Percentiles rank a stretch among this genome's conserved stretches.
phyloP scores from a whole-genome alignment of 179 eudicot species.

The Silene vulgaris region DNA sequence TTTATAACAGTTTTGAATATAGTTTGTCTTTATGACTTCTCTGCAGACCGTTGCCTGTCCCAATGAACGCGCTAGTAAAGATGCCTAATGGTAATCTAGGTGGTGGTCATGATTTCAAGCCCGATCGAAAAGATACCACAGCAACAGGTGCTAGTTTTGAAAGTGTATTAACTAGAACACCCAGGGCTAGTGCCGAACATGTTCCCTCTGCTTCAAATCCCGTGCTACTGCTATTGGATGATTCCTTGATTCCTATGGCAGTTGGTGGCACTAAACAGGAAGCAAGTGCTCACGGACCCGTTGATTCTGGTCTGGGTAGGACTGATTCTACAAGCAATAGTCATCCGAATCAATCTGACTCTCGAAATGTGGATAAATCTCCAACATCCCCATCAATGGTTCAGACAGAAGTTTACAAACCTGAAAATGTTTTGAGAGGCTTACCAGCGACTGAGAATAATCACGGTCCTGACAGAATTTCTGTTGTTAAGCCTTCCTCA shows the following conservation, averaged over 20 bases:
- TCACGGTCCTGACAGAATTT: constrained; percentile 14
- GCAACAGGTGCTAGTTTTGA: constrained; percentile 14
- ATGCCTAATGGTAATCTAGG: constrained; percentile 29
- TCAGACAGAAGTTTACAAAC: constrained; percentile 21
- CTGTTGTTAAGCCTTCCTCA: constrained; percentile 26
- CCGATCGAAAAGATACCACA: constrained; percentile 14
- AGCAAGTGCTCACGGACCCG: constrained; percentile 21
- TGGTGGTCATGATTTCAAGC: constrained; percentile 21
- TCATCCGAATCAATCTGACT: constrained; percentile 22
- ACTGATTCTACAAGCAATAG: constrained; percentile 14
- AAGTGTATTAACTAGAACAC: constrained; percentile 13
- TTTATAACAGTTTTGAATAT: neutral
- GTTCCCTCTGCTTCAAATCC: constrained; percentile 27
- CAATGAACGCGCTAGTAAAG: constrained; percentile 21
- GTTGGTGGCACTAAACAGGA: constrained; percentile 43
- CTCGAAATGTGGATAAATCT: constrained; percentile 19
- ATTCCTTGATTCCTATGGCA: constrained; percentile 31
- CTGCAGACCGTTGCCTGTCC: constrained; percentile 27
- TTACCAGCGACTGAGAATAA: constrained; percentile 24
- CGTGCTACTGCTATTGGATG: constrained; percentile 27
- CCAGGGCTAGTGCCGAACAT: constrained; percentile 24
- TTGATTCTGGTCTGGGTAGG: constrained; percentile 26
- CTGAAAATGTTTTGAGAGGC: constrained; percentile 20
- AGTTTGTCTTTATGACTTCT: neutral
- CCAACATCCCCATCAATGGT: constrained; percentile 23